phyloP scores from a whole-genome alignment of 495 filamentous ascomycete genomes.

The Venustampulla echinocandica region DNA sequence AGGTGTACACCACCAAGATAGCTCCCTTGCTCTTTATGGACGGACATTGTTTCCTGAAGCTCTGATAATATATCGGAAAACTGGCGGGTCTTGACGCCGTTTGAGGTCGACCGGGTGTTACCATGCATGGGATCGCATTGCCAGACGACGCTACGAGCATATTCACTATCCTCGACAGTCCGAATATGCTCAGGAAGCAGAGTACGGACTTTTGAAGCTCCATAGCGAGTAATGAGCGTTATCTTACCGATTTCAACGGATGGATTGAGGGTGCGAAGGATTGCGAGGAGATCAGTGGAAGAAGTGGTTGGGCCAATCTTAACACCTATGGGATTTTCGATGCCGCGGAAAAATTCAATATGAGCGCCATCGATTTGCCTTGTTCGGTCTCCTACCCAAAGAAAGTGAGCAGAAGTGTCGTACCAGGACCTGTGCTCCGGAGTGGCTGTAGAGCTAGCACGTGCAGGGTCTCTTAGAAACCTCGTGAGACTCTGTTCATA shows the following conservation, averaged over 20 bases:
- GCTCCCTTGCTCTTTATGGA: constrained; percentile 73
- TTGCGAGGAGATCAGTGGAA: constrained; percentile 56
- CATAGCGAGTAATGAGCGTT: constrained; percentile 93
- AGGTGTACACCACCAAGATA: constrained; percentile 92
- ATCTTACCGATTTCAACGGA: constrained; percentile 75
- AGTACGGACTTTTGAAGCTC: constrained; percentile 57
- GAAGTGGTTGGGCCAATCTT: constrained; percentile 87
- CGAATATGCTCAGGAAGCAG: constrained; percentile 77
- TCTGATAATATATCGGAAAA: constrained; percentile 84
- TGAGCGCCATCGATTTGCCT: constrained; percentile 86
- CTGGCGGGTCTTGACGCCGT: constrained; percentile 77
- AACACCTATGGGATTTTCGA: constrained; percentile 91
- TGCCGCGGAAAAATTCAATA: constrained; percentile 93
- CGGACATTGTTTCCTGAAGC: constrained; percentile 64
- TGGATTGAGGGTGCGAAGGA: constrained; percentile 83
- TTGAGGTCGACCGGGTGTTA: constrained; percentile 60
- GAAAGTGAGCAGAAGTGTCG: constrained; percentile 90
- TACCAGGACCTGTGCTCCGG: constrained; percentile 49
- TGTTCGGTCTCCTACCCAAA: constrained; percentile 97
- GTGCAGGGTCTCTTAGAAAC: constrained; percentile 53
- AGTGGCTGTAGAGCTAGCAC: not conserved
- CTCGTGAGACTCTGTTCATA: constrained; percentile 87
- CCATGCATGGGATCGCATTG: constrained; percentile 99
- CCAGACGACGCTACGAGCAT: constrained; percentile 79
- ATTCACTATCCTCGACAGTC: constrained; percentile 63